Base-by-base conservation (phyloP, 495 filamentous ascomycete species). In the Ramalina intermedia region DNA sequence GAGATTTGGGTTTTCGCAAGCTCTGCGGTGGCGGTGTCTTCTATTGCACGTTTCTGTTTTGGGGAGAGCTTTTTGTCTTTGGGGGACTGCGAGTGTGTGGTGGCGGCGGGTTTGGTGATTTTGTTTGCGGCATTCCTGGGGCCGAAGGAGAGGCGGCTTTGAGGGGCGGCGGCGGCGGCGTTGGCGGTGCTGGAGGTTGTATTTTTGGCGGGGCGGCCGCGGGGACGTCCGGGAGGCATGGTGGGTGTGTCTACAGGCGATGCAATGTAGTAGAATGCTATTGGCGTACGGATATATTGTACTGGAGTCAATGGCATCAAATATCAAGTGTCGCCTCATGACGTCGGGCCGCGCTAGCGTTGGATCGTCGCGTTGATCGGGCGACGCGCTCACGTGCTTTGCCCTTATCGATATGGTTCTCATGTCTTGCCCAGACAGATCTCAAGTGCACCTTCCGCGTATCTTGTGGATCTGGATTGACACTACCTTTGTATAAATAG, bases 111-210 rank as follows among this genome's bases (percentile, higher is more conserved):
- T 65, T 94, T 94, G 57, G 84, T 87, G 51, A 93, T 77, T 61
- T 79, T 76, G 64, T 72, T 65, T 39, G 73, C 67, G n/a, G 44
- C 44, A 47, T 47, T 24, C 44, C 68, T 71, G 60, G 78, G 68
- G 64, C 75, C 69, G 67, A 94, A 94, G 50, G 81, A 79, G 52
- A 94, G 75, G 14, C 79, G 88, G 3, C 80, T 69, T 61, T 95
- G 88, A 44, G 65, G 60, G 45, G 59, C 55, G 41, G 62, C 59
- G 29, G 62, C 46, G 24, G 61, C 46, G 21, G 61, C 54, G 47
- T 46, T 38, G 26, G 66, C 56, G 44, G 69, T 57, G 40, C 66
- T 61, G 42, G 41, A 36, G 14, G 35, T 43, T 5, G 47, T 40
- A 16, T 33, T 43, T 33, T 33, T 33, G 23, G 43, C 35, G 68